Evolutionary conservation across 352 stramenopile species (phyloP), one percentile per base, ranked within the genome.

Genomic region (Plasmopara halstedii): DNA sequence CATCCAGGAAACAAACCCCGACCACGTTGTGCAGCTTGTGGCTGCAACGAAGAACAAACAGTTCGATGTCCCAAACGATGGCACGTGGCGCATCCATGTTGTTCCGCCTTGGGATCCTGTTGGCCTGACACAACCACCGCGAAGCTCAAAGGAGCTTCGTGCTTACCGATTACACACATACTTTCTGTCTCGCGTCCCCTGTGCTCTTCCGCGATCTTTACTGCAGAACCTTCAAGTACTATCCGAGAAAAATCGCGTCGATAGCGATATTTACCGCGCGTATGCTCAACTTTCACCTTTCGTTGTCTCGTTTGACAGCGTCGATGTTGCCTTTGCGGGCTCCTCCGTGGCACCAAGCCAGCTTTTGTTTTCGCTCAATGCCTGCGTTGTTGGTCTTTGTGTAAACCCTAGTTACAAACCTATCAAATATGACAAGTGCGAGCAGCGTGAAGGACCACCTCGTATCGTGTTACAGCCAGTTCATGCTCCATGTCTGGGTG

Each of bases 11-110:
- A 65, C 87, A 2, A 58, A 66, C 33, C 92, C 93, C 11, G 68
- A 88, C 5, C 87, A 98, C 68, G 78, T 99, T 49, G 79, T 98
- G 27, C 92, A 98, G 69, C 74, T 98, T 35, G 35, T 97, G 10
- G 91, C 90, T 20, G 79, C 75, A 20, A 95, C 83, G 27, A 88
- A 88, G 53, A 90, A 74, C 62, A 91, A 94, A 48, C 76, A 86
- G 46, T 94, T 94, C 40, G 64, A 83, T 22, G 68, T 94, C 21
- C 78, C 83, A 2, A 72, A 64, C 0, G 56, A 45, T 39, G 61
- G 63, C 14, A 52, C 43, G 11, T 91, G 79, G 79, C 42, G 35
- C 2, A 53, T 91, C 31, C 70, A 87, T 35, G 62, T 62, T 21
- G 64, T 91, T 6, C 60, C 56, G 15, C 76, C 79, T 10, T 91